Evolutionary conservation across 768 basidiomycete species (phyloP), one percentile per base, ranked within the genome.

Genomic region (Rhodotorula taiwanensis): DNA sequence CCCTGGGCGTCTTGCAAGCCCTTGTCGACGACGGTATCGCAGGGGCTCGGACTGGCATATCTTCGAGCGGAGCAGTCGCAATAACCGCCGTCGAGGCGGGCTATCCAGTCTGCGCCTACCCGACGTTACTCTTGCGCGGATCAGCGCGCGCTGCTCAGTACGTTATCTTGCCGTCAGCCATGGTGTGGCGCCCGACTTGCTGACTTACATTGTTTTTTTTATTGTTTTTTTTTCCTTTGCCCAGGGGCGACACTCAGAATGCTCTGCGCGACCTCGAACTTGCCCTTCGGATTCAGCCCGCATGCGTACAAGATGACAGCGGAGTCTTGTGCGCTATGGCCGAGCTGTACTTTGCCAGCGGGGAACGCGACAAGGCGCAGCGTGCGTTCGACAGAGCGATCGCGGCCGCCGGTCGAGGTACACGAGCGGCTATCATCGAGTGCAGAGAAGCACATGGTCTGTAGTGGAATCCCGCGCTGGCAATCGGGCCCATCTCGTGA

Each of bases 231-330:
- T n/a, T n/a, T n/a, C n/a, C n/a, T n/a, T n/a, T n/a, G n/a, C n/a
- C n/a, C 51, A 68, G 66, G 34, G 51, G 62, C 23, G 62, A 64
- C n/a, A 36, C 28, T 21, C 47, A 45, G 15, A 27, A 45, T 21
- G 67, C 67, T 5, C 52, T 68, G 2, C 42, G 42, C 33, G 67
- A 60, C 49, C 57, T 64, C n/a, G 51, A 51, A 3, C 25, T 31
- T 15, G 62, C 51, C 1, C 23, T 61, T 20, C 58, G 55, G 7
- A 47, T 68, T 13, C 43, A 59, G 0, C 62, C 62, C 1, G 3
- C 31, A 13, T 16, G 39, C 16, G 57, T 64, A 2, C 20, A 33
- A 8, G 67, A 68, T 14, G 43, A 41, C 6, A 36, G 36, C 16
- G 21, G 49, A 1, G 28, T 68, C 6, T 50, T 45, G 1, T 60